Evolutionary conservation across 345 rosid genomes (phyloP).

Genomic region (Linum tenue): DNA sequence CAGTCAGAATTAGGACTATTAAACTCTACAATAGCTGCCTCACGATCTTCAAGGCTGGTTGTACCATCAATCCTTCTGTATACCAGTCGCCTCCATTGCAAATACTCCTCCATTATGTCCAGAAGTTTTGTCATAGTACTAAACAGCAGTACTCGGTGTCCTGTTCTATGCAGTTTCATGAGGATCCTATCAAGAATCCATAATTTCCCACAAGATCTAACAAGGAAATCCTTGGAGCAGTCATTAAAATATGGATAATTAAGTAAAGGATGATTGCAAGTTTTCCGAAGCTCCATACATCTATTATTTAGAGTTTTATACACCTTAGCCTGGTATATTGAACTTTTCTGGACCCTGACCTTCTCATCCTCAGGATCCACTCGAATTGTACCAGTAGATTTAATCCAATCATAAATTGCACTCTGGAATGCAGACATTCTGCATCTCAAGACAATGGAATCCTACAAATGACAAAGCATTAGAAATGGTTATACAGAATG

Average conservation of each 20-base stretch:
- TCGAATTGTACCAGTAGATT: slow-evolving; percentile 91
- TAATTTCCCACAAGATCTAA: slow-evolving; percentile 89
- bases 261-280: slow-evolving; percentile 96
- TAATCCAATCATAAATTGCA: slow-evolving; percentile 97
- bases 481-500: slow-evolving; percentile 14
- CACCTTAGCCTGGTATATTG: slow-evolving; percentile 66
- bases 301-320: slow-evolving; percentile 77
- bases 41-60: slow-evolving; percentile 98
- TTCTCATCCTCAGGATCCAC: slow-evolving; percentile 95
- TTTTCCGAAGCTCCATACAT: slow-evolving; percentile 98
- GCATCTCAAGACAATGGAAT: slow-evolving; percentile 83
- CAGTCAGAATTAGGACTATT: slow-evolving; percentile 79
- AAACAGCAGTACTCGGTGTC: slow-evolving; percentile 93
- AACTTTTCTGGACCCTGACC: slow-evolving; percentile 64
- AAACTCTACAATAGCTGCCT: slow-evolving; percentile 95
- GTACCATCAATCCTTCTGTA: slow-evolving; percentile 98
- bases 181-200: slow-evolving; percentile 95
- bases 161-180: slow-evolving; percentile 84
- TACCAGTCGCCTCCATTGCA: slow-evolving; percentile 86
- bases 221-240: slow-evolving; percentile 82
- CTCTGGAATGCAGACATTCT: slow-evolving; percentile 98
- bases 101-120: slow-evolving; percentile 93
- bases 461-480: slow-evolving; percentile 45
- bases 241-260: slow-evolving; percentile 91
- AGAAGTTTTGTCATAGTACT: slow-evolving; percentile 99